Conservation (phyloP, 1,139 yeast genomes). For the Torulaspora pretoriensis region DNA sequence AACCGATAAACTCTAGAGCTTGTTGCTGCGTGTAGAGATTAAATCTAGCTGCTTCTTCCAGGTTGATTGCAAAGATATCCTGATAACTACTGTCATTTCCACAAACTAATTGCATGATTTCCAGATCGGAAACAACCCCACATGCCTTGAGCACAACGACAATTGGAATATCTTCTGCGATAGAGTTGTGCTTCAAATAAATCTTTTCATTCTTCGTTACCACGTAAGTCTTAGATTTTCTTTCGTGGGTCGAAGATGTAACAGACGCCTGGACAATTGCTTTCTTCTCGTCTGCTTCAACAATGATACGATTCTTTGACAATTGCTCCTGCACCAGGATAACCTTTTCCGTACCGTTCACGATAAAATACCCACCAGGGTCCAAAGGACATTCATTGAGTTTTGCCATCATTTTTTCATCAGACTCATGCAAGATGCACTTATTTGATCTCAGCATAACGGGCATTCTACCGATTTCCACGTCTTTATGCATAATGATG, state of each 20-base stretch:
- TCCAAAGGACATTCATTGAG: conserved; percentile 94
- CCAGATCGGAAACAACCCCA: conserved; percentile 88
- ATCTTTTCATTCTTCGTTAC: conserved; percentile 87
- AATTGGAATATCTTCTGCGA: conserved; percentile 92
- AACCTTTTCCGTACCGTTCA: conserved; percentile 97
- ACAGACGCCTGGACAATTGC: conserved; percentile 95
- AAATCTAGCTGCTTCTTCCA: conserved; percentile 87
- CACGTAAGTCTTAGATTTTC: conserved; percentile 95
- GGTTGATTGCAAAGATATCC: conserved; percentile 85
- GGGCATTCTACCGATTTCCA: conserved; percentile 97
- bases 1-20: conserved; percentile 86
- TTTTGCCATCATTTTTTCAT: conserved; percentile 79
- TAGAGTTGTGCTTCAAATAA: conserved; percentile 89
- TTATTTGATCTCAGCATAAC: conserved; percentile 91
- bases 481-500: conserved; percentile 81
- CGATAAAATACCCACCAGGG: conserved; percentile 98
- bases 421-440: conserved; percentile 76
- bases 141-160: conserved; percentile 92
- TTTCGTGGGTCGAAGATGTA: conserved; percentile 94
- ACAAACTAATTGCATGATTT: conserved; percentile 88
- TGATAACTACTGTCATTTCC: conserved; percentile 86
- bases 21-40: conserved; percentile 90
- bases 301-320: conserved; percentile 94
- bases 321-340: conserved; percentile 95
- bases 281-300: conserved; percentile 94